Base-by-base conservation (phyloP, 441 rosid species). In the Cnidoscolus chayamansa region DNA sequence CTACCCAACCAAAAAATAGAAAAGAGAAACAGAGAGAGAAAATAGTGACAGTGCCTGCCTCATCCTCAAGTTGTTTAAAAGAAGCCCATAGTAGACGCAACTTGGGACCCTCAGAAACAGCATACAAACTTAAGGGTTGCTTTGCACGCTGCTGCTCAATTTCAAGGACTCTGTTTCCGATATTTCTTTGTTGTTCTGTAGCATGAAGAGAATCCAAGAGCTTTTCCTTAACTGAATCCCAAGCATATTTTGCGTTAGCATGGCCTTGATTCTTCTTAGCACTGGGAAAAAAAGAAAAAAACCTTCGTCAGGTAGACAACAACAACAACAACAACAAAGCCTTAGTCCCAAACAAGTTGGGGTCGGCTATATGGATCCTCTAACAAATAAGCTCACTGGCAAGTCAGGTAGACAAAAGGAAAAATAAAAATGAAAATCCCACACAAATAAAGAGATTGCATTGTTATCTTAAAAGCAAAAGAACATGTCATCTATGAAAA, bases 31-130 rank as follows among this genome's bases (percentile, higher is more conserved):
- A 17, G 35, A 51, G 9, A 73, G 72, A 68, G 78, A 77, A 67
- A 58, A 71, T 56, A 74, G 78, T 71, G 73, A 74, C 63, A 83
- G 76, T 75, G 82, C 92, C 79, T 81, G 81, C 97, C 94, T 91
- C 91, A 81, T 90, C 81, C 85, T 92, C 87, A 59, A 95, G 91
- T 72, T 86, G 86, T 75, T 77, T 83, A 72, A 90, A 83, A 76
- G 87, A 89, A 66, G 92, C 82, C 91, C 86, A 89, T 67, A 92
- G 96, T 78, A 95, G 81, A 60, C 86, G 81, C 70, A 88, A 61
- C 76, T 88, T 87, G 1, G 97, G 91, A 56, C 86, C 90, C 74
- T 87, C 90, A 50, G 91, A 82, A 63, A 94, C 63, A 19, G 98
- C 95, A 64, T 79, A 79, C 87, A 91, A 86, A 76, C 89, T 87